phyloP scores from a whole-genome alignment of 2,329 filamentous ascomycete species.

The Hypoxylon sp. region DNA sequence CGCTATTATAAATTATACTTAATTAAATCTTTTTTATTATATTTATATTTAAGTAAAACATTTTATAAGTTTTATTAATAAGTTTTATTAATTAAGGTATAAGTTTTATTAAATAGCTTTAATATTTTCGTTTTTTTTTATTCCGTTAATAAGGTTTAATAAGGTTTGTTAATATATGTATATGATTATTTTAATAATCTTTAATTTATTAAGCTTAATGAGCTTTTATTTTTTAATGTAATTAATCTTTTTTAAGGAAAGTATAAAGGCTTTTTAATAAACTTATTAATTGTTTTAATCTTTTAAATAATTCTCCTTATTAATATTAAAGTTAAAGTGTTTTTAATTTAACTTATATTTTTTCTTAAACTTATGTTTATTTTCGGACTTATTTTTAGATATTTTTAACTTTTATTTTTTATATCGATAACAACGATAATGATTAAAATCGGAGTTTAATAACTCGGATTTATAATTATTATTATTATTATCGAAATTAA shows the following conservation, averaged over 20 bases:
- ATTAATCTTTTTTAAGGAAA: no score
- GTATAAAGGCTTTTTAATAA: no score
- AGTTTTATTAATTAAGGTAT: not conserved
- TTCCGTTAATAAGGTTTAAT: not conserved
- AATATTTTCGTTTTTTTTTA: not conserved
- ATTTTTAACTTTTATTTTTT: no score
- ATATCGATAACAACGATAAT: no score
- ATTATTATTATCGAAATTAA: no score
- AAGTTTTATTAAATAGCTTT: not conserved
- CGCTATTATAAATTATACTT: no score
- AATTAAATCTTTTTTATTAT: no score
- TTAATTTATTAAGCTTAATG: not conserved
- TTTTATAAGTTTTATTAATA: slow-evolving; percentile 2
- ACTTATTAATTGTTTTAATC: not conserved
- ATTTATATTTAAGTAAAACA: no score
- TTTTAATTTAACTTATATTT: no score
- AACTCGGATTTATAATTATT: no score
- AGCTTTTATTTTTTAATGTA: not conserved
- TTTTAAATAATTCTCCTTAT: not conserved
- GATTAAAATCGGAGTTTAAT: no score
- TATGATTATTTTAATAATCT: not conserved
- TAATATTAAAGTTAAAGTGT: not conserved
- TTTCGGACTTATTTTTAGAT: not conserved
- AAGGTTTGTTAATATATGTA: not conserved
- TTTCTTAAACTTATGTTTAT: no score